Conservation (phyloP, 2,329 filamentous ascomycete genomes). For the Pseudogymnoascus sp. region DNA sequence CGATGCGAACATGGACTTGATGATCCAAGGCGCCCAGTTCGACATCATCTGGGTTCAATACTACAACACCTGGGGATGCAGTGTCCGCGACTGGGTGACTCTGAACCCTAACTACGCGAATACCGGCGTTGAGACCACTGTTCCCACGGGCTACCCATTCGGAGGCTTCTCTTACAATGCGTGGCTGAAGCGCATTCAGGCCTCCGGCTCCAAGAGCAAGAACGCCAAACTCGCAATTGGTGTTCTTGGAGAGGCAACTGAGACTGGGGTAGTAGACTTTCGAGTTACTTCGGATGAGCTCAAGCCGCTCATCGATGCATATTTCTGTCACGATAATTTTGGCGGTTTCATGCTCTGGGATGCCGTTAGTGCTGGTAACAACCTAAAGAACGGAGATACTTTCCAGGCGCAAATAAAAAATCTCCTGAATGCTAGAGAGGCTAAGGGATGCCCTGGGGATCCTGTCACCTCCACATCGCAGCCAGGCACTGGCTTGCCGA, state of each 20-base stretch:
- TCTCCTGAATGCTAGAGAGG: background rate
- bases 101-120: constrained; percentile 4
- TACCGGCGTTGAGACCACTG: background rate
- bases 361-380: constrained; percentile 21
- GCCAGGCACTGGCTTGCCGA: background rate
- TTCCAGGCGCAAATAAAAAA: constrained; percentile 11
- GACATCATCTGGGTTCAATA: constrained; percentile 30
- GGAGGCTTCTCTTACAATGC: constrained; percentile 22
- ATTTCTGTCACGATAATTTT: constrained; percentile 20
- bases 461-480: background rate
- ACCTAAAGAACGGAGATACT: constrained; percentile 12
- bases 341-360: constrained; percentile 32
- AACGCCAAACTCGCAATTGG: constrained; percentile 28
- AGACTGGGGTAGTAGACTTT: background rate
- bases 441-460: background rate
- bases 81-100: constrained; percentile 22
- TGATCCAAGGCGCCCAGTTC: constrained; percentile 24
- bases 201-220: constrained; percentile 17
- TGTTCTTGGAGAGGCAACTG: constrained; percentile 8
- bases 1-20: constrained; percentile 26
- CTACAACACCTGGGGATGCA: constrained; percentile 27
- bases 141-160: background rate
- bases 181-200: constrained; percentile 20
- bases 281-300: constrained; percentile 18
- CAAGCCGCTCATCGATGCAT: constrained; percentile 21